Evolutionary conservation across 1,139 yeast genomes (phyloP).

Genomic region (Kodamaea arcana): DNA sequence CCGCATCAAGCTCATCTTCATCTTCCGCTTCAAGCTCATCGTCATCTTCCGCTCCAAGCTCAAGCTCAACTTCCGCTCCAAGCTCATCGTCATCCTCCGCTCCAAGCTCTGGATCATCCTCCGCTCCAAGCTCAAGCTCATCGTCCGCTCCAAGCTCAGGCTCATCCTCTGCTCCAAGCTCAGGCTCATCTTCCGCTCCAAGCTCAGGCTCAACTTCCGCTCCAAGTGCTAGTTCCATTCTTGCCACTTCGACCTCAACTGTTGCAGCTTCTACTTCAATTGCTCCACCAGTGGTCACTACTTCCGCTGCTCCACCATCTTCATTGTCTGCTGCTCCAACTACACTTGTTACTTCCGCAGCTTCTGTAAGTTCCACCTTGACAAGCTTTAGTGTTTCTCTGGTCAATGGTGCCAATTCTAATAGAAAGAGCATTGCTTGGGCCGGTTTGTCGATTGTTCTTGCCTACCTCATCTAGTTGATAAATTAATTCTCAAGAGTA

Average conservation of each 20-base stretch:
- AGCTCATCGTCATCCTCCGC: slow-evolving; percentile 2
- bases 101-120: slow-evolving; percentile 2
- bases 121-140: slow-evolving; percentile 2
- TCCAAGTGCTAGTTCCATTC: slow-evolving; percentile 5
- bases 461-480: slow-evolving; percentile 6
- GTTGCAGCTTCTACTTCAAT: slow-evolving; percentile 4
- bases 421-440: slow-evolving; percentile 6
- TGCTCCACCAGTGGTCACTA: neutral
- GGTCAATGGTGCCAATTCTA: slow-evolving; percentile 1
- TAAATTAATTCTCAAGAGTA: too few species aligned
- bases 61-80: slow-evolving; percentile 2
- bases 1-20: slow-evolving; percentile 3
- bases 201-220: slow-evolving; percentile 3
- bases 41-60: slow-evolving; percentile 2
- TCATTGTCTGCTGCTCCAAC: slow-evolving; percentile 2
- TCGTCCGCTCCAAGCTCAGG: slow-evolving; percentile 1
- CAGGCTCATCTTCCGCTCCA: slow-evolving; percentile 2
- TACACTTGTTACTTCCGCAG: slow-evolving; percentile 6
- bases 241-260: slow-evolving; percentile 5
- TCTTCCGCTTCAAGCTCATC: neutral
- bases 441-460: slow-evolving; percentile 9
- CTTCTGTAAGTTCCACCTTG: neutral
- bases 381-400: slow-evolving; percentile 1
- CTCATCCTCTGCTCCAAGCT: slow-evolving; percentile 4
- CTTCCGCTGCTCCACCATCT: slow-evolving; percentile 3